A percentile compares a stretch with the other conserved stretches of the same genome.
These are phyloP conservation scores for Trichocladium antarcticum DNA, from an alignment of 495 filamentous ascomycete species.

Conservation along the genomic window DNA sequence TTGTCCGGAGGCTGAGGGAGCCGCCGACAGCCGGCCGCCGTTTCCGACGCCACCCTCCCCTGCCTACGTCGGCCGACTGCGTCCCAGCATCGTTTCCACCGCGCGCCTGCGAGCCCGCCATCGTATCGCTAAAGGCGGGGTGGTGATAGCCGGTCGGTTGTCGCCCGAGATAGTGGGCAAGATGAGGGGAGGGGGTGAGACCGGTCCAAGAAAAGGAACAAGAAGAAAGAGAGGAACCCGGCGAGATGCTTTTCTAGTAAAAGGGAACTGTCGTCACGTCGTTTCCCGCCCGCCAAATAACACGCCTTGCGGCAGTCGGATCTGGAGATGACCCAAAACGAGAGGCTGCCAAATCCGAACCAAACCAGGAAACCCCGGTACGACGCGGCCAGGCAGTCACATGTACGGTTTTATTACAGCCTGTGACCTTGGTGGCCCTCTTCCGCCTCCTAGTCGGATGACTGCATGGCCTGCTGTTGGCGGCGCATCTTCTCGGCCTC, in stretches of 20 bases:
- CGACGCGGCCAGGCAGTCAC: slow-evolving; percentile 10
- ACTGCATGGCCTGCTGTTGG: slow-evolving; percentile 47
- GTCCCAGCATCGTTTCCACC: no score
- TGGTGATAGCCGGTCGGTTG: slow-evolving; percentile 3
- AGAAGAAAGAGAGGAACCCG: slow-evolving; percentile 21
- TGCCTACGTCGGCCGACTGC: neutral
- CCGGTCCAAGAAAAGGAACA: slow-evolving; percentile 28
- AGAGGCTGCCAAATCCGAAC: slow-evolving; percentile 36
- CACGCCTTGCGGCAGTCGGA: slow-evolving; percentile 51
- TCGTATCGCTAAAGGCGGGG: neutral
- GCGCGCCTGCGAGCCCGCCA: neutral
- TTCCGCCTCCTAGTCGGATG: slow-evolving; percentile 53
- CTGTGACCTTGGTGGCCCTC: slow-evolving; percentile 13
- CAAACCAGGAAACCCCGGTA: slow-evolving; percentile 25
- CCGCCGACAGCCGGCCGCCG: neutral
- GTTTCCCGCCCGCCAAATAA: slow-evolving; percentile 36
- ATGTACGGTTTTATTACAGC: slow-evolving; percentile 26
- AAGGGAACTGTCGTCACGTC: slow-evolving; percentile 34
- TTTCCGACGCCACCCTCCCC: neutral
- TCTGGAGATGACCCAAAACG: slow-evolving; percentile 38
- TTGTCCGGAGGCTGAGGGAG: neutral
- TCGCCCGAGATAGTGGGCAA: slow-evolving; percentile 20
- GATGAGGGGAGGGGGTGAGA: slow-evolving; percentile 22
- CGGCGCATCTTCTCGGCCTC: slow-evolving; percentile 97
- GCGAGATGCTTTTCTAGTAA: slow-evolving; percentile 28